Percentiles rank a stretch among this genome's conserved stretches.
Conservation (phyloP, 2,329 filamentous ascomycete species). For the Hypoxylon sp. region DNA sequence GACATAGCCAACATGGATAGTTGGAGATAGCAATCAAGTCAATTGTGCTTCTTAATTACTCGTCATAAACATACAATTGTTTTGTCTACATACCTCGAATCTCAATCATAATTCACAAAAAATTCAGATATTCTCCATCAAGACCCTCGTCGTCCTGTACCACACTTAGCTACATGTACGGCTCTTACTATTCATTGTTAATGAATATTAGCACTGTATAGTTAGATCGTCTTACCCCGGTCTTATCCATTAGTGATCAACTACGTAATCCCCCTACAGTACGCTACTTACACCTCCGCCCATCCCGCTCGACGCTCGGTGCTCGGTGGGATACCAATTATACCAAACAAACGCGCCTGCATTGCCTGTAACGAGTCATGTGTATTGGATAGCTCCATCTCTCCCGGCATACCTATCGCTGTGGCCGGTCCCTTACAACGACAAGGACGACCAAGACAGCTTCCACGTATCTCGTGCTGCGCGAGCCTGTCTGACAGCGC, state of each 20-base stretch:
- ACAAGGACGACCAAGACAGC: slow-evolving; percentile 7
- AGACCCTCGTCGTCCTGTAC: background rate
- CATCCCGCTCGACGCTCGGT: slow-evolving; percentile 23
- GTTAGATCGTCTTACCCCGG: slow-evolving; percentile 17
- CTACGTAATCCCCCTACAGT: slow-evolving; percentile 6
- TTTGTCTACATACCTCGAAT: background rate
- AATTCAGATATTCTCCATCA: background rate
- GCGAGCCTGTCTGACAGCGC: slow-evolving; percentile 40
- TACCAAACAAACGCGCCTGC: slow-evolving; percentile 3
- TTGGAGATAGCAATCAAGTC: background rate
- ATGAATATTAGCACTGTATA: slow-evolving; percentile 15
- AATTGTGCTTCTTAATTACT: background rate
- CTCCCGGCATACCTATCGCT: slow-evolving; percentile 10
- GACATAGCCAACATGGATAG: background rate
- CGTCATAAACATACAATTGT: background rate
- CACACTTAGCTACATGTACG: background rate
- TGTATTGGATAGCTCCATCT: slow-evolving; percentile 16
- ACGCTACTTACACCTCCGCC: slow-evolving; percentile 6
- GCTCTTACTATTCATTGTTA: background rate
- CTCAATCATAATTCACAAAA: slow-evolving; percentile 2
- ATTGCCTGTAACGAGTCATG: slow-evolving; percentile 4
- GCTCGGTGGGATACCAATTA: slow-evolving; percentile 23
- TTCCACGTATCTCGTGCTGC: slow-evolving; percentile 36
- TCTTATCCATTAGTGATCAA: slow-evolving; percentile 8
- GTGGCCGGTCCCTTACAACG: slow-evolving; percentile 13